These are phyloP conservation scores for Blastobotrys indianensis DNA, from an alignment of 1,139 yeast species.

Conservation along the genomic window DNA sequence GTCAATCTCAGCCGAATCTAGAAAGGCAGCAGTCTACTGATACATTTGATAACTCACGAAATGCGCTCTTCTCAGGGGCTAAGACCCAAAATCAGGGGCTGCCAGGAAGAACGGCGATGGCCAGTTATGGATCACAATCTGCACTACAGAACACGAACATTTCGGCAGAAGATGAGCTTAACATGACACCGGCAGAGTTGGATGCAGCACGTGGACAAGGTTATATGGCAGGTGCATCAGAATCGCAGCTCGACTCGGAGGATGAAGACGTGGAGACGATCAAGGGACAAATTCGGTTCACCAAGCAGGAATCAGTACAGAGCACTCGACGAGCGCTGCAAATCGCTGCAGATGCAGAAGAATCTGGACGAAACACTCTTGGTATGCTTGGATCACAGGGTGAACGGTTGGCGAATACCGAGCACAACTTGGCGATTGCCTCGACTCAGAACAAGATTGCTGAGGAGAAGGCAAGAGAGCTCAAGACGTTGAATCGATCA, in stretches of 20 bases:
- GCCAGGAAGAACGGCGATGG: conserved; percentile 13
- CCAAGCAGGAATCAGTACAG: conserved; percentile 81
- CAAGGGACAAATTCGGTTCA: conserved; percentile 75
- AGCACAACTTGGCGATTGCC: conserved; percentile 67
- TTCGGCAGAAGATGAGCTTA: conserved; percentile 58
- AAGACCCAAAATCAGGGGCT: conserved; percentile 12
- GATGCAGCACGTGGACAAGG: conserved; percentile 1
- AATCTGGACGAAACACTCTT: conserved; percentile 79
- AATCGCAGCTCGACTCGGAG: conserved; percentile 40
- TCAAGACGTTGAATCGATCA: conserved; percentile 73
- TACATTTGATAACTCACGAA: conserved; percentile 22
- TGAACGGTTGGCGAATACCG: conserved; percentile 74
- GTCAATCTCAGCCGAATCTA: conserved; percentile 14
- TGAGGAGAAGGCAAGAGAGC: conserved; percentile 74
- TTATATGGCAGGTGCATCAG: conserved; percentile 14
- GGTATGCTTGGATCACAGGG: conserved; percentile 93
- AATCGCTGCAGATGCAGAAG: conserved; percentile 90
- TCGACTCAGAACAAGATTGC: conserved; percentile 80
- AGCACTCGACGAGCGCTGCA: conserved; percentile 81
- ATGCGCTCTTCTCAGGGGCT: conserved; percentile 29
- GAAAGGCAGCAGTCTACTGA: conserved; percentile 20
- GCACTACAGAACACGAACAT: conserved; percentile 31
- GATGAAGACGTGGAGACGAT: conserved; percentile 89
- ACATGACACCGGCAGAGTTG: conserved; percentile 19
- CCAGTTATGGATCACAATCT: background rate